phyloP scores from a whole-genome alignment of 2,329 filamentous ascomycete genomes.

The Ophiocordyceps unilateralis region DNA sequence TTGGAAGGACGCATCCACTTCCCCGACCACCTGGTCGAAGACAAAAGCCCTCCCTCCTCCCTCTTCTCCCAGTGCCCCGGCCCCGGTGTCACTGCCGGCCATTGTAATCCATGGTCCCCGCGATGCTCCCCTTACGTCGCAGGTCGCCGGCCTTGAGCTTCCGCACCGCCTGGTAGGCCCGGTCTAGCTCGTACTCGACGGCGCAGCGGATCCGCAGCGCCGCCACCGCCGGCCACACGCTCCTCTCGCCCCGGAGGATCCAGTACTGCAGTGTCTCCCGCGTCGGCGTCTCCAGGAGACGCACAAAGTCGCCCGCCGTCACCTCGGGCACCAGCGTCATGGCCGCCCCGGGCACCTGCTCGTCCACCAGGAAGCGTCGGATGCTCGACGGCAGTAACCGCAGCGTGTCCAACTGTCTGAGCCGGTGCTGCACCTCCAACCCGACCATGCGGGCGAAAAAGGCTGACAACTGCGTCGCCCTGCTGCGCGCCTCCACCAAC shows the following conservation, averaged over 20 bases:
- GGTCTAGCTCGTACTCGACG: slow-evolving; percentile 75
- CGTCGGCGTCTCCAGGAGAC: slow-evolving; percentile 70
- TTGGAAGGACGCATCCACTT: neutral
- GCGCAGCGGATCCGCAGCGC: slow-evolving; percentile 69
- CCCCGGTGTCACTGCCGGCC: slow-evolving; percentile 1
- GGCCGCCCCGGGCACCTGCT: slow-evolving; percentile 60
- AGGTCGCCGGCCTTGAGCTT: slow-evolving; percentile 37
- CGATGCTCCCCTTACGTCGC: slow-evolving; percentile 26
- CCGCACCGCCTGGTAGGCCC: slow-evolving; percentile 65
- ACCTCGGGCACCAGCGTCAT: slow-evolving; percentile 74
- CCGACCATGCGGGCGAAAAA: slow-evolving; percentile 52
- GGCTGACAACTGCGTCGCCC: slow-evolving; percentile 37
- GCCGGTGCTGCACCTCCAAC: slow-evolving; percentile 62
- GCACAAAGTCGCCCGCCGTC: slow-evolving; percentile 52
- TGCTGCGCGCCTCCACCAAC: slow-evolving; percentile 39
- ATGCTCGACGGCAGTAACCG: slow-evolving; percentile 53
- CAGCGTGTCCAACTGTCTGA: slow-evolving; percentile 66
- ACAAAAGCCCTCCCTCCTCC: neutral
- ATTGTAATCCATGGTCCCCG: slow-evolving; percentile 8
- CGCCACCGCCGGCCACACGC: slow-evolving; percentile 78
- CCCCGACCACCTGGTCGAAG: neutral
- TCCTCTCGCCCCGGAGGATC: slow-evolving; percentile 69
- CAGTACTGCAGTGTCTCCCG: slow-evolving; percentile 62
- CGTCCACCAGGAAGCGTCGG: slow-evolving; percentile 64
- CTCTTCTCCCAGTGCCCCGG: neutral